Evolutionary conservation across 306 rosid species (phyloP), one percentile per base, ranked within the genome.

Genomic region (Corylus avellana): DNA sequence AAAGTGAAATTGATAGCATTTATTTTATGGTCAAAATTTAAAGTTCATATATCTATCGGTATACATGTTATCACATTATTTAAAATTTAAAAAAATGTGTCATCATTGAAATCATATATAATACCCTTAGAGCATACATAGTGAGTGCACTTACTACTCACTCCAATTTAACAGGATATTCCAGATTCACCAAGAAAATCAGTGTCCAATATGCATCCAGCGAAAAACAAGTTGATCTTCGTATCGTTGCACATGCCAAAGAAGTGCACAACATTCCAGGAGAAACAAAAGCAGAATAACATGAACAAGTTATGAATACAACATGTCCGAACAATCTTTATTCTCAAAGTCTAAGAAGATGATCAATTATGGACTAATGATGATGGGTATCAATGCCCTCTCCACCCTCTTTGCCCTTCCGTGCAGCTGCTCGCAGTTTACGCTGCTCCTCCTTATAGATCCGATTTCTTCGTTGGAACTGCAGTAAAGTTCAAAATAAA

Each of bases 381-480:
- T 91, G 96, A 80, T 89, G 93, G 61, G 77, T 86, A 27, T 77
- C 80, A 70, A 56, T 84, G 66, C 64, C 59, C 27, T 64, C 88
- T 69, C 46, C 85, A 70, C 91, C 96, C 78, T 87, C 93, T 58
- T 84, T 88, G 74, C 78, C 91, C 82, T 91, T 89, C 84, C 85
- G 82, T 46, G 89, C 74, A 72, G 94, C 98, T 61, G 98, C 93
- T 74, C 97, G 89, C 70, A 96, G 56, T 78, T 96, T 90, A 72
- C 99, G 97, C 83, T 93, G 96, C 87, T 96, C 98, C 87, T 96
- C 99, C 92, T 91, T 91, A 81, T 91, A 96, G 75, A 96, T 85
- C 51, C 99, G 91, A 83, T 96, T 96, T 78, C 99, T 88, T 73
- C 99, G 88, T 87, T 84, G 93, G 82, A 90, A 95, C 99, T 87